These are phyloP conservation scores for Phytophthora syringae DNA, from an alignment of 352 stramenopile species.

Conservation along the genomic window DNA sequence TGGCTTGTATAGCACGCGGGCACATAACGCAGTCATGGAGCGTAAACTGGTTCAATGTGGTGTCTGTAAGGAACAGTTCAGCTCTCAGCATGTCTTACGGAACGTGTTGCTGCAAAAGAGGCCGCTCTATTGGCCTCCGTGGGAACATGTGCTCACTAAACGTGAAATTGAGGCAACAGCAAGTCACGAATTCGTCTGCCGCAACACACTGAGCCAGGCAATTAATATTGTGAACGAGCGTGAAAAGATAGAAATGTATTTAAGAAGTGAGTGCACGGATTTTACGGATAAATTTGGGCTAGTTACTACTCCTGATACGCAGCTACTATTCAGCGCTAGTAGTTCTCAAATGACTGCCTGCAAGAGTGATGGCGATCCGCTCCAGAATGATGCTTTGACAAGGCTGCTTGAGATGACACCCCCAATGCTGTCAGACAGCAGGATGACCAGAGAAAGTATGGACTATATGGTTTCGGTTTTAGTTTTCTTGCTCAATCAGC, in stretches of 20 bases:
- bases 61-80: not conserved
- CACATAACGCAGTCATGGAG: not conserved
- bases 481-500: no score
- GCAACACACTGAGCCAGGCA: not conserved
- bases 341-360: not conserved
- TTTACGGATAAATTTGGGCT: not conserved
- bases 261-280: not conserved
- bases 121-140: not conserved
- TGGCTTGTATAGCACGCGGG: not conserved
- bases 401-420: not conserved
- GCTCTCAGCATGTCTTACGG: slow-evolving; percentile 1
- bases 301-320: not conserved
- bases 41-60: not conserved
- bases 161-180: not conserved
- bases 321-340: not conserved
- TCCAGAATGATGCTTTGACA: not conserved
- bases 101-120: not conserved
- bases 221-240: slow-evolving; percentile 1
- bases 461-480: slow-evolving; percentile 3
- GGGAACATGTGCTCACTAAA: not conserved
- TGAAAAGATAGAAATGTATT: not conserved
- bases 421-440: not conserved
- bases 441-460: not conserved
- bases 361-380: not conserved
- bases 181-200: not conserved